These are phyloP conservation scores for Fusarium armeniacum DNA, from an alignment of 2,329 filamentous ascomycete species.

Conservation along the genomic window DNA sequence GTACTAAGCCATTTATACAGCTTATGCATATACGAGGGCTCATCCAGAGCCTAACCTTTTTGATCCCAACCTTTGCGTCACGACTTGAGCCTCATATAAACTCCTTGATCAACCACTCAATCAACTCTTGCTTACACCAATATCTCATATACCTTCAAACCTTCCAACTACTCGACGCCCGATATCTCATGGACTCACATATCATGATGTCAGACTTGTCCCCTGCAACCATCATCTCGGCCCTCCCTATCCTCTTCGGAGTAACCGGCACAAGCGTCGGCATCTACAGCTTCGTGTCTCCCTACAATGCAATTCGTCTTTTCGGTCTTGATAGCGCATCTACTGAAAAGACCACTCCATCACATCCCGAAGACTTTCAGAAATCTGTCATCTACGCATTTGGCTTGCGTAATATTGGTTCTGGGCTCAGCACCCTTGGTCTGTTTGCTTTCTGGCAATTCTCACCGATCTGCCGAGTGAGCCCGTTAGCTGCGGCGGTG, in stretches of 20 bases:
- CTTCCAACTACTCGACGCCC: background rate
- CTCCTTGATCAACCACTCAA: background rate
- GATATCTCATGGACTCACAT: background rate
- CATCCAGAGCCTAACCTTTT: background rate
- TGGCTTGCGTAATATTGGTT: constrained; percentile 31
- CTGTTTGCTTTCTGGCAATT: constrained; percentile 39
- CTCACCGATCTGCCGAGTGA: constrained; percentile 21
- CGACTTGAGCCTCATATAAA: constrained; percentile 1
- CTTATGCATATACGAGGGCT: constrained; percentile 28
- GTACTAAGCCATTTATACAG: constrained; percentile 15
- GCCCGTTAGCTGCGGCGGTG: constrained; percentile 7
- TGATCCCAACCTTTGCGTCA: constrained; percentile 18
- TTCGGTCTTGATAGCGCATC: constrained; percentile 19
- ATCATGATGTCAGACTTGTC: constrained; percentile 13
- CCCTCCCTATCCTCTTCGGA: constrained; percentile 32
- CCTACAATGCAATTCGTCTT: constrained; percentile 21
- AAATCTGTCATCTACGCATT: constrained; percentile 27
- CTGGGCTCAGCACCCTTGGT: constrained; percentile 21
- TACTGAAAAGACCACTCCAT: background rate
- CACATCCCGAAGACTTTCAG: constrained; percentile 24
- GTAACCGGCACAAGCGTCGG: constrained; percentile 23
- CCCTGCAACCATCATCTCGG: constrained; percentile 16
- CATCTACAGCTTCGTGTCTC: constrained; percentile 39
- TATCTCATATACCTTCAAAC: too few species aligned
- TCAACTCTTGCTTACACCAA: background rate